Conservation (phyloP, 2,329 filamentous ascomycete genomes). For the Cytospora piceicola region DNA sequence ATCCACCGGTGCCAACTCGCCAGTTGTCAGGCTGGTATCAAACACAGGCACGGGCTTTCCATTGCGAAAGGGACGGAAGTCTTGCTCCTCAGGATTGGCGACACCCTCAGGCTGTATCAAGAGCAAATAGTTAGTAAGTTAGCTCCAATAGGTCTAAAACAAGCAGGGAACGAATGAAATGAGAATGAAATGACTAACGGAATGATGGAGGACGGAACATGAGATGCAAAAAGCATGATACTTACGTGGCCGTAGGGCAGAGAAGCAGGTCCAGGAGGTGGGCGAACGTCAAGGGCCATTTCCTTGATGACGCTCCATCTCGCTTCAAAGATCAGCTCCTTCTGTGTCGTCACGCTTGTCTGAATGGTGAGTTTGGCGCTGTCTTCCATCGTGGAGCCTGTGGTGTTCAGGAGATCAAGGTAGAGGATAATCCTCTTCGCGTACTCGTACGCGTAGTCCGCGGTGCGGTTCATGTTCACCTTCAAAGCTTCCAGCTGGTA, state of each 20-base stretch:
- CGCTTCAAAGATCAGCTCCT: conserved; percentile 5
- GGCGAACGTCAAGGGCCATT: conserved; percentile 7
- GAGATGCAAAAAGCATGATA: background rate
- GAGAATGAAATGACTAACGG: background rate
- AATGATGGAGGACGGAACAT: background rate
- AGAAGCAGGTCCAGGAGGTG: conserved; percentile 12
- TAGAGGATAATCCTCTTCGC: conserved; percentile 21
- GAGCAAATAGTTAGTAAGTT: background rate
- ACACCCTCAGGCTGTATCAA: conserved; percentile 6
- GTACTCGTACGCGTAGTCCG: conserved; percentile 15
- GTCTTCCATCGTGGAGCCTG: background rate
- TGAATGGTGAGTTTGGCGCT: background rate
- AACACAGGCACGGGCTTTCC: background rate
- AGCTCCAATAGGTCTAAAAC: background rate
- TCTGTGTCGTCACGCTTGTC: background rate
- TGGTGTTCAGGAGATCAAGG: background rate
- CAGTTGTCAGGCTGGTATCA: conserved; percentile 4
- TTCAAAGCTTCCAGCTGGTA: conserved; percentile 3
- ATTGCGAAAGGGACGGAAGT: background rate
- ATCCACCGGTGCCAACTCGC: background rate
- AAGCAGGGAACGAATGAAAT: too few species aligned
- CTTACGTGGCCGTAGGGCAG: conserved; percentile 17
- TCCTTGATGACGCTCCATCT: conserved; percentile 8
- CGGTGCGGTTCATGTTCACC: background rate
- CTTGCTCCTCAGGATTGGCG: conserved; percentile 16